These are phyloP conservation scores for Rhododendron molle DNA, from an alignment of 148 eudicot species.

Conservation along the genomic window DNA sequence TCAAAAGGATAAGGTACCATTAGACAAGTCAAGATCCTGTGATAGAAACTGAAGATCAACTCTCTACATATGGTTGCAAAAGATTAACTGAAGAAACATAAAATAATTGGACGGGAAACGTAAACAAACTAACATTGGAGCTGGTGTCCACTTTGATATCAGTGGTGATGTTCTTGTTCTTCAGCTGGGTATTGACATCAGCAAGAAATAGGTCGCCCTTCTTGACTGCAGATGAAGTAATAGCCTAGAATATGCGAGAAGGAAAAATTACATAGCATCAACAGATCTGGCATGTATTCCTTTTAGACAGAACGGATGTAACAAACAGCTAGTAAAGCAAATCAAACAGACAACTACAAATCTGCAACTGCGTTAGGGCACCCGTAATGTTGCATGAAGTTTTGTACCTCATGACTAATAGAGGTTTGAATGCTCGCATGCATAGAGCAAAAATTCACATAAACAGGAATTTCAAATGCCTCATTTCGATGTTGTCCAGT, in stretches of 20 bases:
- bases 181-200: conserved; percentile 68
- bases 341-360: not conserved
- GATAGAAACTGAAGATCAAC: too few relatives aligned
- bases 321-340: not conserved
- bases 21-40: too few relatives aligned
- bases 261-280: not conserved
- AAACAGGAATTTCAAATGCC: not conserved
- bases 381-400: not conserved
- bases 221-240: conserved; percentile 66
- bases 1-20: not conserved
- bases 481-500: not conserved
- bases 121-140: conserved; percentile 49
- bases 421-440: not conserved
- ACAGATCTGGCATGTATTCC: not conserved
- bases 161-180: conserved; percentile 64
- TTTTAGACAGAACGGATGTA: not conserved
- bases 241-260: conserved; percentile 30
- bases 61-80: not conserved
- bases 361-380: not conserved
- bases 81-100: not conserved
- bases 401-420: not conserved
- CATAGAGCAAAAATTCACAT: not conserved
- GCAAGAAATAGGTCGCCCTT: conserved; percentile 67
- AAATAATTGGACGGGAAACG: not conserved
- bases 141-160: conserved; percentile 79